Evolutionary conservation across 2,329 filamentous ascomycete genomes (phyloP).

Genomic region (Trichoderma aggressivum): DNA sequence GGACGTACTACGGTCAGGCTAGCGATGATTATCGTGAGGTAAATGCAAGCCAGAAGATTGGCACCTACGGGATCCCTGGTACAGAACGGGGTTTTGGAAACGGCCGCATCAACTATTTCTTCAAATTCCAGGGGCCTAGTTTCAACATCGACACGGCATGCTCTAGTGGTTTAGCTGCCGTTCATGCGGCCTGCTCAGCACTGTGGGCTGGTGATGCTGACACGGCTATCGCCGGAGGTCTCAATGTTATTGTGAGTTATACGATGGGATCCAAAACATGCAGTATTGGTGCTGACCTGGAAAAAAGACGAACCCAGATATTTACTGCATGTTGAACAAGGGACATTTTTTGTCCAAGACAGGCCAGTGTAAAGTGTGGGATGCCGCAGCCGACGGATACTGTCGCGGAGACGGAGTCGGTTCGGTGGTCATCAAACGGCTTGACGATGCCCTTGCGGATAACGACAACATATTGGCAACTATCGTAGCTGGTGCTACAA

Average conservation of each 20-base stretch:
- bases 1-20: slow-evolving; percentile 72
- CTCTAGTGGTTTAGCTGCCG: slow-evolving; percentile 69
- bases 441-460: slow-evolving; percentile 73
- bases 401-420: slow-evolving; percentile 76
- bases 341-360: slow-evolving; percentile 70
- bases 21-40: slow-evolving; percentile 78
- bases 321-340: slow-evolving; percentile 67
- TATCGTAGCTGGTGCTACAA: slow-evolving; percentile 63
- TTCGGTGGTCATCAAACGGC: slow-evolving; percentile 72
- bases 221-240: slow-evolving; percentile 74
- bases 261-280: rapidly evolving
- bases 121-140: slow-evolving; percentile 71
- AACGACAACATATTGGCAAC: slow-evolving; percentile 75
- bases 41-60: slow-evolving; percentile 66
- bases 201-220: slow-evolving; percentile 67
- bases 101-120: slow-evolving; percentile 72
- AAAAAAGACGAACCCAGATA: background rate
- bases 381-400: slow-evolving; percentile 77
- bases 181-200: slow-evolving; percentile 40
- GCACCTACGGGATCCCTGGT: slow-evolving; percentile 53
- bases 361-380: slow-evolving; percentile 64
- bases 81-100: slow-evolving; percentile 49
- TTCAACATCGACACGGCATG: slow-evolving; percentile 74
- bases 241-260: slow-evolving; percentile 54
- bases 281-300: background rate